Conservation (phyloP, 1,284 basidiomycete species). For the Cronartium quercuum region DNA sequence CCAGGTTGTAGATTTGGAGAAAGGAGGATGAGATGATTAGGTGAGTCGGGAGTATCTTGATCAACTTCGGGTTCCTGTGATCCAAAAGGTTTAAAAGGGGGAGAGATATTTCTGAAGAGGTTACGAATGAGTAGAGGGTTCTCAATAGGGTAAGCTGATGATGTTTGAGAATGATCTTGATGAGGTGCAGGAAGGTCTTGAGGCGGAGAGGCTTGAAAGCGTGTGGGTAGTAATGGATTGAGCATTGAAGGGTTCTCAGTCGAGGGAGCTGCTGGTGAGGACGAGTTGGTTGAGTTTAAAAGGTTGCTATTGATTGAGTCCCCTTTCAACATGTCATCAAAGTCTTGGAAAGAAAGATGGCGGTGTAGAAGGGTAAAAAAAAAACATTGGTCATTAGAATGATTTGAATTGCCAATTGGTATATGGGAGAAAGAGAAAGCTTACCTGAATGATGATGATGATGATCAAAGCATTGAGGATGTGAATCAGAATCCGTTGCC, state of each 20-base stretch:
- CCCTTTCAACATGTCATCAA: not conserved
- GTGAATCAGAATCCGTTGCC: not conserved
- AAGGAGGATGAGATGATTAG: not conserved
- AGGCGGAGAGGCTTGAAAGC: not conserved
- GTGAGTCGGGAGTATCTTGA: slow-evolving; percentile 1
- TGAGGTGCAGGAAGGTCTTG: not conserved
- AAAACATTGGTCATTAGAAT: slow-evolving; percentile 3
- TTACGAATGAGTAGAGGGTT: slow-evolving; percentile 9
- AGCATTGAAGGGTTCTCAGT: not conserved
- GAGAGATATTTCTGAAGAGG: slow-evolving; percentile 8
- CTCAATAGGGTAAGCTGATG: not conserved
- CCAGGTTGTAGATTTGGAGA: not conserved
- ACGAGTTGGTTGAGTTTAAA: not conserved
- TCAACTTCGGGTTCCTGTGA: not conserved
- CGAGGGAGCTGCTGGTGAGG: slow-evolving; percentile 4
- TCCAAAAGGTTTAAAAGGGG: slow-evolving; percentile 29
- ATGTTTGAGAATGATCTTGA: not conserved
- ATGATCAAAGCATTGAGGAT: not conserved
- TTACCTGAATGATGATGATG: not conserved
- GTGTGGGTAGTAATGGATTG: not conserved
- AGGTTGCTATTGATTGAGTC: not conserved
- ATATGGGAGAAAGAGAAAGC: not conserved
- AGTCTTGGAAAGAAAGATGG: not conserved
- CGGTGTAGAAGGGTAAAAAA: not conserved
- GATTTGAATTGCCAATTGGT: not conserved